phyloP scores from a whole-genome alignment of 2,329 filamentous ascomycete genomes.

The Pyrenochaeta sp. region DNA sequence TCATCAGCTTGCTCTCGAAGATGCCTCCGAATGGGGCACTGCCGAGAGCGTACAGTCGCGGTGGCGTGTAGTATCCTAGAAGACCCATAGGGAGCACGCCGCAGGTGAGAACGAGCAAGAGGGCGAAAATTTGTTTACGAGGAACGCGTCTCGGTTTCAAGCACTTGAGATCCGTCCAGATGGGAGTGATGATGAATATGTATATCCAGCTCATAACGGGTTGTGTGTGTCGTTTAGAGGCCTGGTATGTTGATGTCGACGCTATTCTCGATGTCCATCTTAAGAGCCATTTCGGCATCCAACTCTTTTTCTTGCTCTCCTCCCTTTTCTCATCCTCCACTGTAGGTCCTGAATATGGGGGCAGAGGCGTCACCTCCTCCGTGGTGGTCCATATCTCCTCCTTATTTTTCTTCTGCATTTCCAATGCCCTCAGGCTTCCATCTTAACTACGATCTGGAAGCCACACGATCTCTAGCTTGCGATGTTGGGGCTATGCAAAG shows the following conservation, averaged over 20 bases:
- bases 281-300: conserved; percentile 3
- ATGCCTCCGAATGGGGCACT: conserved; percentile 10
- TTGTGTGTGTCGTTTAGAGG: neutral
- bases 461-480: neutral
- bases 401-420: too few species aligned
- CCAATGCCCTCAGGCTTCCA: neutral
- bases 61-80: conserved; percentile 14
- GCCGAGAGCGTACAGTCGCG: neutral
- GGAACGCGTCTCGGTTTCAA: conserved; percentile 4
- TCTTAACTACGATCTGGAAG: neutral
- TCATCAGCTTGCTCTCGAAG: conserved; percentile 20
- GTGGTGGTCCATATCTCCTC: neutral
- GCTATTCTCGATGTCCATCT: conserved; percentile 4
- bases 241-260: neutral
- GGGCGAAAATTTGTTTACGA: conserved; percentile 19
- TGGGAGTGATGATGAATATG: too few species aligned
- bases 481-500: too few species aligned
- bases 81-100: conserved; percentile 15
- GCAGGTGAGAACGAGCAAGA: conserved; percentile 12
- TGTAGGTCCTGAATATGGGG: conserved; percentile 10
- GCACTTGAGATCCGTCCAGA: too few species aligned
- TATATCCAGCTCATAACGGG: neutral
- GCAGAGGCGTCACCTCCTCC: neutral
- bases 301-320: neutral
- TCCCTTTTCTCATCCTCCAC: conserved; percentile 3